A percentile compares a stretch with the other conserved stretches of the same genome.
phyloP scores from a whole-genome alignment of 805 yeast genomes.

The Isabelozyma heimii region DNA sequence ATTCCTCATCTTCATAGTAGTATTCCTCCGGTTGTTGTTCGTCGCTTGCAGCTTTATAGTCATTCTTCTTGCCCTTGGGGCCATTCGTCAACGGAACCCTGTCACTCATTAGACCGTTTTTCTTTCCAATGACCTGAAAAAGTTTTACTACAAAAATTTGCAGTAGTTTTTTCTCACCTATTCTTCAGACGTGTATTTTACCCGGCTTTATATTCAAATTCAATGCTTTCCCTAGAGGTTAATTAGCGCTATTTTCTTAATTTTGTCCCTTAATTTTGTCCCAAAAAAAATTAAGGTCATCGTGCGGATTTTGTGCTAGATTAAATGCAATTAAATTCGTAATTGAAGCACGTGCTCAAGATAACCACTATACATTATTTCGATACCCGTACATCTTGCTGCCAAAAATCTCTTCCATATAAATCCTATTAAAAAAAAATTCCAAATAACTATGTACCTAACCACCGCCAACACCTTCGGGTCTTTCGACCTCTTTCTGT shows the following conservation, averaged over 20 bases:
- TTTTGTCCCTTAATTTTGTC: too few species aligned
- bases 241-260: too few species aligned
- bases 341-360: too few species aligned
- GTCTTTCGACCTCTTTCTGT: slow-evolving; percentile 55
- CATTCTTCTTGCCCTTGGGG: not conserved
- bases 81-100: slow-evolving; percentile 8
- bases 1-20: slow-evolving; percentile 9
- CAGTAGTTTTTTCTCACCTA: not conserved
- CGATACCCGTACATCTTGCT: not conserved
- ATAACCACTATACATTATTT: too few species aligned
- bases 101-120: slow-evolving; percentile 12
- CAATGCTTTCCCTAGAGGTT: too few species aligned
- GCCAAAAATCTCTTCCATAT: not conserved
- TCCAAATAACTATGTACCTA: slow-evolving; percentile 8
- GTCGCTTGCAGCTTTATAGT: not conserved
- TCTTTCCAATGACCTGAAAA: not conserved
- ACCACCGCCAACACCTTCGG: slow-evolving; percentile 47
- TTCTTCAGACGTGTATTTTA: not conserved
- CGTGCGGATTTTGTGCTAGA: too few species aligned
- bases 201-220: too few species aligned
- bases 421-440: not conserved
- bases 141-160: not conserved
- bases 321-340: too few species aligned
- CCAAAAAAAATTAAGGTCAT: too few species aligned
- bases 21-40: not conserved